Evolutionary conservation across 2,329 filamentous ascomycete species (phyloP).

Genomic region (Drechslerella dactyloides): DNA sequence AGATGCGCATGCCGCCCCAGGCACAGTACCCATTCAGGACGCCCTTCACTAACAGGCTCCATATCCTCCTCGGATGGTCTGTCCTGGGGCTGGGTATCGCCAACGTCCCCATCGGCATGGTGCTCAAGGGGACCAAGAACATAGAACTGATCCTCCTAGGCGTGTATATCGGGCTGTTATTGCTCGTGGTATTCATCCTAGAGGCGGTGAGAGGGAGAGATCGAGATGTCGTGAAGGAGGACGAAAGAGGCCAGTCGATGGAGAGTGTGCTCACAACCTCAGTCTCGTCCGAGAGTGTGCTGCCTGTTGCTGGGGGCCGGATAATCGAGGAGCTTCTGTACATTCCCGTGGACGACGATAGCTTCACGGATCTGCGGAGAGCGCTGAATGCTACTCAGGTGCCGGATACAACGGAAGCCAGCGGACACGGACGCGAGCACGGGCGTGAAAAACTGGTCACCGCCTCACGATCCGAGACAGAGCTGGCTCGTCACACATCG

Average conservation of each 20-base stretch:
- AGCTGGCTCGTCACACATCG: background rate
- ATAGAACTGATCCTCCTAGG: slow-evolving; percentile 26
- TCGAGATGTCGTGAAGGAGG: slow-evolving; percentile 20
- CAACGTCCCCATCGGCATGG: slow-evolving; percentile 42
- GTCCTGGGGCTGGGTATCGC: slow-evolving; percentile 34
- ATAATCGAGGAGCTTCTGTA: slow-evolving; percentile 29
- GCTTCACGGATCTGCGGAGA: slow-evolving; percentile 14
- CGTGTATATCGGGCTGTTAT: slow-evolving; percentile 24
- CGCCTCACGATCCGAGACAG: slow-evolving; percentile 6
- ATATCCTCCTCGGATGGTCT: slow-evolving; percentile 35
- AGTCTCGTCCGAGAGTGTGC: slow-evolving; percentile 23
- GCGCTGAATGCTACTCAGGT: slow-evolving; percentile 28
- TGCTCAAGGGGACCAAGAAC: slow-evolving; percentile 30
- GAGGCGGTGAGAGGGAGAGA: slow-evolving; percentile 41
- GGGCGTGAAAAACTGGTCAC: background rate
- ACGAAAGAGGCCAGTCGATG: slow-evolving; percentile 13
- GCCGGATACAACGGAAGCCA: slow-evolving; percentile 7
- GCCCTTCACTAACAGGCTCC: slow-evolving; percentile 37
- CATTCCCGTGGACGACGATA: slow-evolving; percentile 29
- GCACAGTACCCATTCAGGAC: slow-evolving; percentile 33
- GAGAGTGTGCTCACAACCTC: slow-evolving; percentile 5
- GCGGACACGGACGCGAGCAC: slow-evolving; percentile 4
- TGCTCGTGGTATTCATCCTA: slow-evolving; percentile 18
- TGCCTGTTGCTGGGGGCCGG: slow-evolving; percentile 39
- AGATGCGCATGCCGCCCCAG: background rate